A percentile compares a stretch with the other conserved stretches of the same genome.
Conservation (phyloP, 2,329 filamentous ascomycete species). For the Epichloe bromicola region DNA sequence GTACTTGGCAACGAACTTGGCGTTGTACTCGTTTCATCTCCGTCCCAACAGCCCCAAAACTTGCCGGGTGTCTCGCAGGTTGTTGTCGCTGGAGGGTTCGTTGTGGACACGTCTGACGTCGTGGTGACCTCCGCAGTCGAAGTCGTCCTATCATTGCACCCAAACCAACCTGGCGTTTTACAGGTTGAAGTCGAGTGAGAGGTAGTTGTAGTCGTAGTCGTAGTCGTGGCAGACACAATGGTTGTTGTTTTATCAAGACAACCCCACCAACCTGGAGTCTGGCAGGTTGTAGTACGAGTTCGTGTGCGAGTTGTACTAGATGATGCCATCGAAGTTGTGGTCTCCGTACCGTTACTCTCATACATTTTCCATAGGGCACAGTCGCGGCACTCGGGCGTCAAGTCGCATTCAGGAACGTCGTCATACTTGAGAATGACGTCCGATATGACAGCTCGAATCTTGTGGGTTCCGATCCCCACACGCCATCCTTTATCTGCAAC, state of each 20-base stretch:
- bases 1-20: neutral
- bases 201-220: conserved; percentile 27
- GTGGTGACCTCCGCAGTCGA: conserved; percentile 17
- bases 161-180: conserved; percentile 53
- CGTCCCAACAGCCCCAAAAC: conserved; percentile 44
- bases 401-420: conserved; percentile 60
- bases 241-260: conserved; percentile 55
- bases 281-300: conserved; percentile 74
- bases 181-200: conserved; percentile 39
- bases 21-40: conserved; percentile 16
- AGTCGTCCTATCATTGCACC: conserved; percentile 40
- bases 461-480: conserved; percentile 81
- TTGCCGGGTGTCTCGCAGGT: conserved; percentile 38
- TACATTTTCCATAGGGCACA: conserved; percentile 93
- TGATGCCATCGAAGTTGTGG: conserved; percentile 46
- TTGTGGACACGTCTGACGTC: conserved; percentile 15
- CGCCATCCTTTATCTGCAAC: conserved; percentile 87
- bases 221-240: conserved; percentile 22
- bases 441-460: conserved; percentile 75
- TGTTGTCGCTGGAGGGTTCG: conserved; percentile 17
- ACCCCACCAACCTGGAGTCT: conserved; percentile 89
- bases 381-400: conserved; percentile 72
- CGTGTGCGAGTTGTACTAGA: conserved; percentile 50
- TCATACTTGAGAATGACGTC: conserved; percentile 81
- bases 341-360: conserved; percentile 77